Conservation (phyloP, 148 eudicot species). For the Salicornia ramosissima region DNA sequence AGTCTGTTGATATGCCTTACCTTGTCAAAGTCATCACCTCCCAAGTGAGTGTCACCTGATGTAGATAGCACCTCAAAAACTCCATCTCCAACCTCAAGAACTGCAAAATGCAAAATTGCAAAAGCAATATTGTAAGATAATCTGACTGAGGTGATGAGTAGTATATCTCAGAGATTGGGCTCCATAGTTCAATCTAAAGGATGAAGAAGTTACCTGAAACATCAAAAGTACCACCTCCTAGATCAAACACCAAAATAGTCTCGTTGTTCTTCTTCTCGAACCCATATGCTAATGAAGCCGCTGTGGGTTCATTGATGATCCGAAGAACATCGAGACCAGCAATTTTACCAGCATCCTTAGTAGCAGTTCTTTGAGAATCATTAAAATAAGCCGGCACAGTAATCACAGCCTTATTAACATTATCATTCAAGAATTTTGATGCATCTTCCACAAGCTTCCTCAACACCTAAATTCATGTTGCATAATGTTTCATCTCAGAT, state of each 20-base stretch:
- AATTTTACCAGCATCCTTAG: conserved; percentile 65
- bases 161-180: too few relatives aligned
- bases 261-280: conserved; percentile 64
- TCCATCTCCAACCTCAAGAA: conserved; percentile 81
- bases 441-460: conserved; percentile 80
- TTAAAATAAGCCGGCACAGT: conserved; percentile 76
- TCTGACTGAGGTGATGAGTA: too few relatives aligned
- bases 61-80: conserved; percentile 71
- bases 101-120: conserved; percentile 28
- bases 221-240: conserved; percentile 81
- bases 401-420: conserved; percentile 68
- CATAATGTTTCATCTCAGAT: not conserved
- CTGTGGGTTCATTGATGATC: conserved; percentile 75
- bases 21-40: conserved; percentile 83
- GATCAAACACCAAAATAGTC: conserved; percentile 66
- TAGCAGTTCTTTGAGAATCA: conserved; percentile 74
- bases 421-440: conserved; percentile 60
- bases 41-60: conserved; percentile 74
- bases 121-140: not conserved
- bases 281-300: conserved; percentile 76
- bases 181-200: too few relatives aligned
- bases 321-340: conserved; percentile 68
- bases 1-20: conserved; percentile 22
- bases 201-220: conserved; percentile 50
- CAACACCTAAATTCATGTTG: conserved; percentile 40